Percentiles rank a stretch among this genome's conserved stretches.
phyloP scores from a whole-genome alignment of 2,329 filamentous ascomycete genomes.

The Aaosphaeria pasadenensis region DNA sequence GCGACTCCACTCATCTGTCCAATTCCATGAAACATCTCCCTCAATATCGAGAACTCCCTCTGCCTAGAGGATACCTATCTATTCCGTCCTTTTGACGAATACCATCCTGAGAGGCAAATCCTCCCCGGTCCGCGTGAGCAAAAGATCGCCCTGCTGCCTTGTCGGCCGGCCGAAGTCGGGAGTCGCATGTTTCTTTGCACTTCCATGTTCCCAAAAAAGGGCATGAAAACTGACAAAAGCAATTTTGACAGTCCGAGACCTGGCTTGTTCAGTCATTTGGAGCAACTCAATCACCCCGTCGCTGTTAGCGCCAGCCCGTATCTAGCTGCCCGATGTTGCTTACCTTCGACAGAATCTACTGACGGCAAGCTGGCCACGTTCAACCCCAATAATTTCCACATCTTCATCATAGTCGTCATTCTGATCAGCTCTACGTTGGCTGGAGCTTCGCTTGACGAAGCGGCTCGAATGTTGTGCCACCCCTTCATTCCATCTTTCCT shows the following conservation, averaged over 20 bases:
- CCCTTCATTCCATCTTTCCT: not conserved
- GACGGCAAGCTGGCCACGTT: not conserved
- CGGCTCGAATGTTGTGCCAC: not conserved
- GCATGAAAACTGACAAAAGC: too few species aligned
- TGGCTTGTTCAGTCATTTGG: too few species aligned
- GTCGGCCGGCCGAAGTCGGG: constrained; percentile 15
- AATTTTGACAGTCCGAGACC: too few species aligned
- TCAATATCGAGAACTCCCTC: too few species aligned
- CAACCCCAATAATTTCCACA: not conserved
- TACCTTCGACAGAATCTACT: not conserved
- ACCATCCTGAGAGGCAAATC: constrained; percentile 1
- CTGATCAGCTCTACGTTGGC: constrained; percentile 1
- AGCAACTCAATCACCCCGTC: too few species aligned
- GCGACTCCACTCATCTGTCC: too few species aligned
- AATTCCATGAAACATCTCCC: too few species aligned
- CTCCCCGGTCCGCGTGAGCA: constrained; percentile 13
- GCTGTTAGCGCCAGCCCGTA: too few species aligned
- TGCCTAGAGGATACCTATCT: too few species aligned
- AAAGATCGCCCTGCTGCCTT: constrained; percentile 21
- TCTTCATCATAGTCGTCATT: not conserved
- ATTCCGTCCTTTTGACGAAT: not conserved
- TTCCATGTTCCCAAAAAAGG: too few species aligned
- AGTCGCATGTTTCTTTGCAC: not conserved
- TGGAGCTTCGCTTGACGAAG: not conserved
- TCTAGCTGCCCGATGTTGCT: not conserved